A percentile compares a stretch with the other conserved stretches of the same genome.
Conservation (phyloP, 768 basidiomycete species). For the Lentinula lateritia region DNA sequence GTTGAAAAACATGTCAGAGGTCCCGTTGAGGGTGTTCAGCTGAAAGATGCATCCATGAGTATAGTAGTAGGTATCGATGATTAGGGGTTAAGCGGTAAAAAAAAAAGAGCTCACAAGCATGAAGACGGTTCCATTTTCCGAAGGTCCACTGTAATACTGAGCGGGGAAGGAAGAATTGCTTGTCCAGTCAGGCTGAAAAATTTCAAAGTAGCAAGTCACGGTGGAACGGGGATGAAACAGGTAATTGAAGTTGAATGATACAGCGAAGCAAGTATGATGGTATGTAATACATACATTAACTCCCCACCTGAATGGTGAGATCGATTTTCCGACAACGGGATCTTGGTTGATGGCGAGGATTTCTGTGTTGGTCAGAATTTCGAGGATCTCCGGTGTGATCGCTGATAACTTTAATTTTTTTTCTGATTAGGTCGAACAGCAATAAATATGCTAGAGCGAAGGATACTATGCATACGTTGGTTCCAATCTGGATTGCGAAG, state of each 20-base stretch:
- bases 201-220: neutral
- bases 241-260: too few relatives aligned
- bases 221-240: neutral
- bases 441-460: too few relatives aligned
- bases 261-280: too few relatives aligned
- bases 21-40: conserved; percentile 52
- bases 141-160: conserved; percentile 60
- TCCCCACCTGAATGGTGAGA: conserved; percentile 68
- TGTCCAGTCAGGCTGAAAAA: conserved; percentile 29
- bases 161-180: conserved; percentile 46
- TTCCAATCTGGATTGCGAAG: conserved; percentile 38
- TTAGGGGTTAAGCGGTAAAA: neutral
- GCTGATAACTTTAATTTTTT: conserved; percentile 35
- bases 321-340: conserved; percentile 50
- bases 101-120: conserved; percentile 46
- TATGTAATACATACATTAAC: conserved; percentile 39
- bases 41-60: conserved; percentile 14
- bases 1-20: conserved; percentile 49
- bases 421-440: too few relatives aligned
- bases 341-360: conserved; percentile 70
- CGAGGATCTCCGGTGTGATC: conserved; percentile 43
- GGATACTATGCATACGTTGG: conserved; percentile 39
- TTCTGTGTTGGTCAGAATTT: conserved; percentile 57
- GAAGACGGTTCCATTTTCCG: conserved; percentile 53
- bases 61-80: neutral